Evolutionary conservation across 192 early-diverging fungal species (phyloP).

Genomic region (Linnemannia hyalina): DNA sequence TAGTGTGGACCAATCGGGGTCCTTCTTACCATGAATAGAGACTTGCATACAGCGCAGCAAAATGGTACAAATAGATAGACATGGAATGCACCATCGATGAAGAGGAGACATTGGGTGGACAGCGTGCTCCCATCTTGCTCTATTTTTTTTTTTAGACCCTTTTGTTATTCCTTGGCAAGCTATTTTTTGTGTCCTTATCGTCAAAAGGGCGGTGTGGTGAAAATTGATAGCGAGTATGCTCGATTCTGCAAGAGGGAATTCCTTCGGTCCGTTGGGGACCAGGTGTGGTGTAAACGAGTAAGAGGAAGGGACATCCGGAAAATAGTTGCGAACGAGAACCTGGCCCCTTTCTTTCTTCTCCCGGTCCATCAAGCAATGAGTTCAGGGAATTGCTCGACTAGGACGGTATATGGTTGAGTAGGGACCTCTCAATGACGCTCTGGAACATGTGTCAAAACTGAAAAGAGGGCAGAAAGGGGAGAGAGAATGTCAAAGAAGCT

Average conservation of each 20-base stretch:
- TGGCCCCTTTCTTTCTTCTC: not conserved
- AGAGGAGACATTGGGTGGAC: not conserved
- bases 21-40: no score
- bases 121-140: not conserved
- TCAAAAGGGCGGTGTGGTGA: not conserved
- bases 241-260: no score
- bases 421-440: not conserved
- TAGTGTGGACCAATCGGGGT: no score
- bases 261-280: no score
- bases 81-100: not conserved
- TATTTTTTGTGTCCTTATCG: not conserved
- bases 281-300: not conserved
- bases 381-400: not conserved
- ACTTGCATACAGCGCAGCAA: no score
- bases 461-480: not conserved
- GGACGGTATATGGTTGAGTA: not conserved
- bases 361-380: not conserved
- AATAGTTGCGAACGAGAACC: not conserved
- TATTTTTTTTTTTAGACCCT: not conserved
- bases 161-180: not conserved
- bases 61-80: no score
- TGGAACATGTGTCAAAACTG: not conserved
- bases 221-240: not conserved
- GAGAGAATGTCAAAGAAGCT: not conserved
- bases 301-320: not conserved